These are phyloP conservation scores for Quercus glauca DNA, from an alignment of 306 rosid genomes.

Conservation along the genomic window DNA sequence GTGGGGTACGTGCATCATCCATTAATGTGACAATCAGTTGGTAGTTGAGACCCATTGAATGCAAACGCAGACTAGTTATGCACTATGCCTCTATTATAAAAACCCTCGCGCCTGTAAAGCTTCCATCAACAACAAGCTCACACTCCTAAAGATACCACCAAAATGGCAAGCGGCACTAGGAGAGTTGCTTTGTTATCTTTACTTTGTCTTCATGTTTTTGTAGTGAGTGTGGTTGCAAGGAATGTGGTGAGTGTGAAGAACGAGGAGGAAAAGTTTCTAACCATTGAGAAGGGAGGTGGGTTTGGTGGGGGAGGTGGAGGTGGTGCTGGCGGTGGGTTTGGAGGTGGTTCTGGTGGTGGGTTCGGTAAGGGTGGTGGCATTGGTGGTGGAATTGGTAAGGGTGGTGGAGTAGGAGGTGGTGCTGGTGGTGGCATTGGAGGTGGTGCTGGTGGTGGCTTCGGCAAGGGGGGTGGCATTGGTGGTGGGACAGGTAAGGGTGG, in stretches of 20 bases:
- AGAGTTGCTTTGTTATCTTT: constrained; percentile 37
- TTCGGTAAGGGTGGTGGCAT: constrained; percentile 2
- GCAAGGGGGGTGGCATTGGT: constrained; percentile 5
- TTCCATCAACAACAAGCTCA: constrained; percentile 11
- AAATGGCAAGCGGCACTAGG: constrained; percentile 32
- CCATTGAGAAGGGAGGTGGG: constrained; percentile 37
- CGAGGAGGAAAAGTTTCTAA: constrained; percentile 38
- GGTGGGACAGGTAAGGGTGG: constrained; percentile 7
- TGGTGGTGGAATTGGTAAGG: constrained; percentile 34
- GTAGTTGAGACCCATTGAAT: constrained; percentile 56
- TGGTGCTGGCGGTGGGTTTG: constrained; percentile 23
- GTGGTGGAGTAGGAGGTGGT: constrained; percentile 25
- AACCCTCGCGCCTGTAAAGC: not conserved
- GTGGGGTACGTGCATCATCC: constrained; percentile 9
- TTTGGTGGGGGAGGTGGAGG: constrained; percentile 19
- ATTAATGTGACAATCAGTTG: constrained; percentile 43
- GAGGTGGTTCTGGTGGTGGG: constrained; percentile 16
- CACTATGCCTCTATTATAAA: constrained; percentile 20
- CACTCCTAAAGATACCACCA: not conserved
- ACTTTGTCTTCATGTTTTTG: constrained; percentile 48
- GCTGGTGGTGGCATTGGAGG: constrained; percentile 15
- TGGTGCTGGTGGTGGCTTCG: constrained; percentile 14
- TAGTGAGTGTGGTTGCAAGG: constrained; percentile 58
- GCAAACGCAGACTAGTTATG: not conserved
- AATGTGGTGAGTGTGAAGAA: constrained; percentile 36